Base-by-base conservation (phyloP, 495 filamentous ascomycete genomes). In the Talaromyces trachyspermus region DNA sequence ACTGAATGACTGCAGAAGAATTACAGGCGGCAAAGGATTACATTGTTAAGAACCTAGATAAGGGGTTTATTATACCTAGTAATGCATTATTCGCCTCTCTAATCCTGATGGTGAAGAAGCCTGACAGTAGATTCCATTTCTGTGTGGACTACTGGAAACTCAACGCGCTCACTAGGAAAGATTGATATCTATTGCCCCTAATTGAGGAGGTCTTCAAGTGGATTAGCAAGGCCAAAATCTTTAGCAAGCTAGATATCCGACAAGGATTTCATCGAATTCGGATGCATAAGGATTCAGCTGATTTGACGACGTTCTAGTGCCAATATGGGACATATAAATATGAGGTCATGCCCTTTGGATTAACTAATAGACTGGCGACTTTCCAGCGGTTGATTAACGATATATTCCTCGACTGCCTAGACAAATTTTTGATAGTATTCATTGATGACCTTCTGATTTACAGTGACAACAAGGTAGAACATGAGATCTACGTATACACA, bases 321-420 rank as follows among this genome's bases (percentile, higher is more conserved):
- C 14, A 27, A 4, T 48, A 35, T 46, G 24, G 23, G 18, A 46
- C 26, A 18, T 46, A 23, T 35, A 46, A 35, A 26, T 38, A 38
- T 35, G 14, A 35, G 12, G 12, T 46, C 15, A 37, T 46, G 26
- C 26, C 19, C 32, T 51, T 54, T 33, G 33, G 41, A 5, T 25
- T 54, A 23, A 30, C 26, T 39, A 54, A 54, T 48, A 27, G 27
- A 5, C 33, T 40, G 33, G 14, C 7, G 2, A 50, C 33, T 9
- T 54, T 55, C 30, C 44, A 56, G 44, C 18, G 47, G 6, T 54
- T 46, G 43, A 54, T 54, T 43, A 57, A 57, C 40, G 49, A 54
- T 43, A 49, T 49, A 12, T 46, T 57, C 25, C 10, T 33, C 9
- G 8, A 35, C 11, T 57, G 30, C 27, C 20, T 54, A 1, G 35